phyloP scores from a whole-genome alignment of 2,329 filamentous ascomycete species.

The Cercospora sp. region DNA sequence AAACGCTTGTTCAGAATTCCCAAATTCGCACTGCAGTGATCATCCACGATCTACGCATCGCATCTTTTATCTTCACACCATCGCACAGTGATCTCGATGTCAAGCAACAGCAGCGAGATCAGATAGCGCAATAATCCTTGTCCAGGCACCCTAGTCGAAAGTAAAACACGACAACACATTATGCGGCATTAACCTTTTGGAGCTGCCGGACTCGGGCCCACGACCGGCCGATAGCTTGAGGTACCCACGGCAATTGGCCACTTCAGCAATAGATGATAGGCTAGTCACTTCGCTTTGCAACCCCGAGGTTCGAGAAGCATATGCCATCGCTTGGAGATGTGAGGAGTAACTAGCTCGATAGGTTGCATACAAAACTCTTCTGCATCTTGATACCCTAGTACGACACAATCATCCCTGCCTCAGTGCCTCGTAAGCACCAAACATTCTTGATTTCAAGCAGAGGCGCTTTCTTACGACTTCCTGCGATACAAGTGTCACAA shows the following conservation, averaged over 20 bases:
- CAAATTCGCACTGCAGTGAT: neutral
- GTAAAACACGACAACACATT: neutral
- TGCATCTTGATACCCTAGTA: neutral
- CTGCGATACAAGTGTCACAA: neutral
- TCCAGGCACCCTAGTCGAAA: neutral
- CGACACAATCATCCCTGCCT: neutral
- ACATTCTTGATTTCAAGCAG: neutral
- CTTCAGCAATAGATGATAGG: neutral
- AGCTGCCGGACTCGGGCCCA: neutral
- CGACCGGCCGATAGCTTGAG: neutral
- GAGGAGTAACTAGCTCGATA: neutral
- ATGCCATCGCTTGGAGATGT: neutral
- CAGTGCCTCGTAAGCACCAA: neutral
- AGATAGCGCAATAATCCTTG: neutral
- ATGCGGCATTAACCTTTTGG: conserved; percentile 1
- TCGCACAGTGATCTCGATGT: neutral
- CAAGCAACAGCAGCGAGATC: neutral
- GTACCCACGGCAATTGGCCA: neutral
- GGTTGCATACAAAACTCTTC: neutral
- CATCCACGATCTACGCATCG: neutral
- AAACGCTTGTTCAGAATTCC: neutral
- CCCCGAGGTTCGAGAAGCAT: neutral
- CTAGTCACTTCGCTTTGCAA: neutral
- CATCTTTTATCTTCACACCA: neutral
- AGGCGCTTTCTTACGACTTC: neutral